Evolutionary conservation across 768 basidiomycete species (phyloP), one percentile per base, ranked within the genome.

Genomic region (Mycena sanguinolenta): DNA sequence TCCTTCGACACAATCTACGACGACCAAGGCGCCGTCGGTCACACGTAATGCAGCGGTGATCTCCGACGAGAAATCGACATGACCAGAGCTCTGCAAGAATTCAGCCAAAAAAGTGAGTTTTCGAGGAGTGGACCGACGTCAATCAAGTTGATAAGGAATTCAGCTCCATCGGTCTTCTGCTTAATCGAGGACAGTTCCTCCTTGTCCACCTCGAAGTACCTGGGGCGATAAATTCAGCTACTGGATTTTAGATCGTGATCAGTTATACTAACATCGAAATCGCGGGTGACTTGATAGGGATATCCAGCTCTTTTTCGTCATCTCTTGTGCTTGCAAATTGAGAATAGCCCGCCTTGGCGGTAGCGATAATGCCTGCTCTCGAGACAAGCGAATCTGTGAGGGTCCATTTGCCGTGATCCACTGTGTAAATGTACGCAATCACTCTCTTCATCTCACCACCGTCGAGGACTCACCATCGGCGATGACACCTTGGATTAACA

Each of bases 331-430:
- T 96, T 64, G 95, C 99, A 82, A 97, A 98, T 70, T 97, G 95
- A 90, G 94, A 88, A 69, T 98, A 96, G 80, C 98, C 98, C 69
- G 98, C 95, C 82, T 98, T 97, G 78, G 95, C 86, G 50, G 87
- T 84, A 71, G 98, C 97, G 76, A 99, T 98, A 82, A 99, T 99
- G 89, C 98, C 98, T 73, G 98, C 98, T 87, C 99, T 99, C 74
- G 97, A 97, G 80, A 99, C 97, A 53, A 99, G 88, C 49, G 97
- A 98, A 84, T 99, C 98, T 75, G 98, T 98, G 76, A 99, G 91
- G 77, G 98, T 99, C 65, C 98, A 99, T 85, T 99, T 99, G 86
- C 98, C 98, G 87, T 99, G 98, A 84, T 99, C 98, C 90, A 99
- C 98, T 95, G 77, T 13, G 68, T 54, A 50, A 52, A 61, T 58